Evolutionary conservation across 2,329 filamentous ascomycete genomes (phyloP).

Genomic region (Colletotrichum neosansevieriae): DNA sequence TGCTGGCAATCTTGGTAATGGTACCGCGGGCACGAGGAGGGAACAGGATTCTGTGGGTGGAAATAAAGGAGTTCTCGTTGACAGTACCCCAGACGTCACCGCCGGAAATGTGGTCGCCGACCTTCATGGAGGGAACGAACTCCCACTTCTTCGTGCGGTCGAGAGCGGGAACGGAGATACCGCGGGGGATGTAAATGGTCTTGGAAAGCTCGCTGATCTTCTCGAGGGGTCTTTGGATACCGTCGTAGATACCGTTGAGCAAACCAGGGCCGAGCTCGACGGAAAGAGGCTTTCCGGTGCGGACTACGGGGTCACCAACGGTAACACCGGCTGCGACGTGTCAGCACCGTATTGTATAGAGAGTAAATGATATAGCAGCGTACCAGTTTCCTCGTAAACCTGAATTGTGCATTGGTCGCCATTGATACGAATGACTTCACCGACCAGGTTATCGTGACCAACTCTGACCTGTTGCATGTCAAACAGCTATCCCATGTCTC

Average conservation of each 20-base stretch:
- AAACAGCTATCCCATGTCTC: slow-evolving; percentile 18
- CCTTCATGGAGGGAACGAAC: slow-evolving; percentile 90
- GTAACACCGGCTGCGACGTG: slow-evolving; percentile 82
- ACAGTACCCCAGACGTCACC: slow-evolving; percentile 97
- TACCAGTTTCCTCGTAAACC: slow-evolving; percentile 99
- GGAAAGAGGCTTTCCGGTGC: slow-evolving; percentile 95
- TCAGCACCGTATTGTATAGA: slow-evolving; percentile 20
- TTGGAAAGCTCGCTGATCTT: slow-evolving; percentile 81
- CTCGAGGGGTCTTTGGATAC: slow-evolving; percentile 95
- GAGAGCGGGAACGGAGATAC: slow-evolving; percentile 87
- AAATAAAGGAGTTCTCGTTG: slow-evolving; percentile 94
- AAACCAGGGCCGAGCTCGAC: slow-evolving; percentile 97
- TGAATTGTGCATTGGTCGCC: slow-evolving; percentile 96
- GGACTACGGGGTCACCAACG: slow-evolving; percentile 90
- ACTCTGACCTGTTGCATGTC: slow-evolving; percentile 79
- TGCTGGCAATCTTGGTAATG: slow-evolving; percentile 89
- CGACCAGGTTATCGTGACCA: slow-evolving; percentile 90
- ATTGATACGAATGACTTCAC: slow-evolving; percentile 98
- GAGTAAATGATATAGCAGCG: slow-evolving; percentile 44
- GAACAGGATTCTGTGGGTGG: slow-evolving; percentile 92
- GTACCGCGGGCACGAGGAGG: slow-evolving; percentile 91
- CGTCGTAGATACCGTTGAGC: slow-evolving; percentile 99
- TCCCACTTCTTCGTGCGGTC: slow-evolving; percentile 96
- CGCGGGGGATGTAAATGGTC: slow-evolving; percentile 97
- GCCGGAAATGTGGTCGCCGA: slow-evolving; percentile 95